Conservation (phyloP, 2,329 filamentous ascomycete genomes). For the Fusarium sp. region DNA sequence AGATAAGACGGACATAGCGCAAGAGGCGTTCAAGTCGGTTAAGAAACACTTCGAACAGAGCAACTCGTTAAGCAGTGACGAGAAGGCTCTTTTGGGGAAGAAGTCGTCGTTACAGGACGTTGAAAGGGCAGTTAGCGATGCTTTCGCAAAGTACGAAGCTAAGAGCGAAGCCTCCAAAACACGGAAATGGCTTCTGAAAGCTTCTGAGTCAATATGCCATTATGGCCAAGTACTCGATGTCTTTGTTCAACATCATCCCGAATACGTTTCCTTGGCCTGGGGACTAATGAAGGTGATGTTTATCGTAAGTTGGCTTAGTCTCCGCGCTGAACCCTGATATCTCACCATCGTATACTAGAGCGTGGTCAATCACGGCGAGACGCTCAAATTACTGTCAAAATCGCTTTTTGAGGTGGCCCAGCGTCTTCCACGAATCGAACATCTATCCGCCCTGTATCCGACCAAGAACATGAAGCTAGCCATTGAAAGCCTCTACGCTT, state of each 20-base stretch:
- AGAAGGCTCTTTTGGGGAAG: neutral
- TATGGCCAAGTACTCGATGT: slow-evolving; percentile 15
- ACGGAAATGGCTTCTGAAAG: neutral
- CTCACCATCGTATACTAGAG: neutral
- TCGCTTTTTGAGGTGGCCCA: neutral
- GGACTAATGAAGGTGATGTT: slow-evolving; percentile 23
- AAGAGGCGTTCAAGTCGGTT: neutral
- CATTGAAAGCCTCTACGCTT: slow-evolving; percentile 2
- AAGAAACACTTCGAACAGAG: neutral
- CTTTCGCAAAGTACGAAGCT: slow-evolving; percentile 1
- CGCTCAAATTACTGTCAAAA: neutral
- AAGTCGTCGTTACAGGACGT: neutral
- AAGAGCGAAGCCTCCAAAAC: neutral
- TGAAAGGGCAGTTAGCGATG: neutral
- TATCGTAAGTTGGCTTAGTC: neutral
- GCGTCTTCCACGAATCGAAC: neutral
- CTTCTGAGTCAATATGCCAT: slow-evolving; percentile 7
- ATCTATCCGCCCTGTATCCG: neutral
- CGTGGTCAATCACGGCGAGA: neutral
- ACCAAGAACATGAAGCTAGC: slow-evolving; percentile 1
- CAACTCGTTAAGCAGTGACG: neutral
- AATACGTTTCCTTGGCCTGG: slow-evolving; percentile 24
- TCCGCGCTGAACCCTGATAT: fast-evolving
- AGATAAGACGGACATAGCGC: neutral
- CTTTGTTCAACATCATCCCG: slow-evolving; percentile 17